Evolutionary conservation across 2,329 filamentous ascomycete species (phyloP), one percentile per base, ranked within the genome.

Genomic region (Fusarium neocosmosporiellum): DNA sequence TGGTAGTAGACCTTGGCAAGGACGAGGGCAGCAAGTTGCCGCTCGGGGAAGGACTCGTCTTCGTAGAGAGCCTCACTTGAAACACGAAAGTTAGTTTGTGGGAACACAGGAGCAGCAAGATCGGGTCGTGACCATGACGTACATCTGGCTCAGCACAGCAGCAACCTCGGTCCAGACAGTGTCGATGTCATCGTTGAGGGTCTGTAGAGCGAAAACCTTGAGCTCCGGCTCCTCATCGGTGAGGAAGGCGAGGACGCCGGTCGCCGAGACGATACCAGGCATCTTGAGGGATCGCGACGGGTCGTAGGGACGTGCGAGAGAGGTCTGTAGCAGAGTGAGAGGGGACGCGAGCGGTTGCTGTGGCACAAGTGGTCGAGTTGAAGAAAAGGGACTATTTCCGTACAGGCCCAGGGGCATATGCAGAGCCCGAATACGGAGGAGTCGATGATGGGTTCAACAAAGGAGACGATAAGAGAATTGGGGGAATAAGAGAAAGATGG

Each of bases 1-100:
- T 99, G 96, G 81, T 98, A 99, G 86, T 98, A 99, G 76, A 98
- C 95, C 88, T 99, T 99, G 77, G 96, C 93, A 48, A 97, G 93
- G 63, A 99, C 95, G 58, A 99, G 89, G 62, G 96, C 96, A 63
- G 96, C 96, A 65, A 99, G 92, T 82, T 96, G 94, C 79, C 96
- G 94, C 83, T 99, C 93, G 57, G 95, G 93, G 80, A 99, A 99
- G 69, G 90, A 89, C 79, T 98, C 94, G 85, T 99, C 96, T 88
- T 99, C 96, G 84, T 97, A 99, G 59, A 99, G 90, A 63, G 94
- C 94, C 89, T 99, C 96, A 85, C 96, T 98, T 80, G 69, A 66
- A 53, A 58, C 37, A 13, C 48, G 18, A 58, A 31, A 55, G 63
- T 74, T 54, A 74, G 67, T 71, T 68, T 24, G 33, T 61, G 48